Evolutionary conservation across 176 grass and related monocot species (phyloP).

Genomic region (Coix lacrymajobi): DNA sequence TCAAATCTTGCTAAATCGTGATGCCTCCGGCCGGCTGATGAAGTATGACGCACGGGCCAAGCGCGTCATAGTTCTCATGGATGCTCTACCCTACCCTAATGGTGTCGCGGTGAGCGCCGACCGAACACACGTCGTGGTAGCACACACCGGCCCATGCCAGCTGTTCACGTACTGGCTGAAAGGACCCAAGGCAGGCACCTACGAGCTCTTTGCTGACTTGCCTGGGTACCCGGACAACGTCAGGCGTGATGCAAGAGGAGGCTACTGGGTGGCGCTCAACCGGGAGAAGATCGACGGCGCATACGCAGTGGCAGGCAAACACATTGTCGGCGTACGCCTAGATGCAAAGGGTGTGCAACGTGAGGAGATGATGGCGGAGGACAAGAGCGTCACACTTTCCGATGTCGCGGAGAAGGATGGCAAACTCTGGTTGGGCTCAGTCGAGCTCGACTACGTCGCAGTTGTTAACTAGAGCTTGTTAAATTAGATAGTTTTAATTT

Average conservation of each 20-base stretch:
- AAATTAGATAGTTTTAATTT: not conserved
- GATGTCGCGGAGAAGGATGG: slow-evolving; percentile 16
- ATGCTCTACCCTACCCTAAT: not conserved
- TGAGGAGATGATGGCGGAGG: no score
- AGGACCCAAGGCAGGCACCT: not conserved
- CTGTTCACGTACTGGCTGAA: not conserved
- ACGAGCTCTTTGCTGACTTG: not conserved
- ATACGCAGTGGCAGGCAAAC: no score
- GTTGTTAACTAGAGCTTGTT: not conserved
- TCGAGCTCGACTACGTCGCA: not conserved
- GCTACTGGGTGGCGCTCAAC: slow-evolving; percentile 20
- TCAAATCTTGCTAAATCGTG: no score
- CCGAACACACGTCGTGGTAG: not conserved
- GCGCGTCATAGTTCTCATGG: not conserved
- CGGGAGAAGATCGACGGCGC: not conserved
- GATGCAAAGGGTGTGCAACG: no score
- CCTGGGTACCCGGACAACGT: slow-evolving; percentile 34
- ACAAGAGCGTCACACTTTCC: not conserved
- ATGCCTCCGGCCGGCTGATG: not conserved
- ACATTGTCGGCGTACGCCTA: no score
- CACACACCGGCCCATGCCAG: not conserved
- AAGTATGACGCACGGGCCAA: not conserved
- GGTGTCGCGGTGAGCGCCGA: not conserved
- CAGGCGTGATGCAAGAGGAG: not conserved
- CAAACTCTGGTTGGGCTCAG: slow-evolving; percentile 7